Evolutionary conservation across 805 yeast genomes (phyloP).

Genomic region (Ogataea populi-albae): DNA sequence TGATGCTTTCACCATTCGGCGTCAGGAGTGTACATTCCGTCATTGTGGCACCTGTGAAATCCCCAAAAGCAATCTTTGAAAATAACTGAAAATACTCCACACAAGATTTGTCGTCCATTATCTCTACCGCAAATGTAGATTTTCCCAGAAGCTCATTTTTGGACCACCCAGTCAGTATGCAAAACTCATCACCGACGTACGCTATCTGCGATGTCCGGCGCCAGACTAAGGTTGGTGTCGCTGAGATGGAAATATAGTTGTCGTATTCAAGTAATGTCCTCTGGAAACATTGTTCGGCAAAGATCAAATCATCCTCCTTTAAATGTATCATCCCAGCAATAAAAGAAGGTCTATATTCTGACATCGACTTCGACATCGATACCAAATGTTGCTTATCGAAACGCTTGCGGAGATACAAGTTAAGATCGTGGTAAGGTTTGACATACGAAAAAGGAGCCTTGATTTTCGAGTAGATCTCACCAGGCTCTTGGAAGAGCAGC

Average conservation of each 20-base stretch:
- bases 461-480: conserved; percentile 76
- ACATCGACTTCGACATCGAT: conserved; percentile 82
- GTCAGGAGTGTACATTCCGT: conserved; percentile 78
- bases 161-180: conserved; percentile 88
- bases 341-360: conserved; percentile 87
- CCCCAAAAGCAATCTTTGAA: conserved; percentile 84
- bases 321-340: conserved; percentile 88
- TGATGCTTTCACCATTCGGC: conserved; percentile 48
- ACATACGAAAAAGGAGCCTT: conserved; percentile 82
- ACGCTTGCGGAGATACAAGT: conserved; percentile 67
- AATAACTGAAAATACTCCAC: conserved; percentile 85
- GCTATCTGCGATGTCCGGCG: conserved; percentile 93
- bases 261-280: conserved; percentile 87
- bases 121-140: conserved; percentile 71
- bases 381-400: conserved; percentile 64
- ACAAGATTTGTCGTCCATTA: conserved; percentile 84
- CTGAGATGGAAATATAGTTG: conserved; percentile 75
- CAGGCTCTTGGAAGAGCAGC: conserved; percentile 56
- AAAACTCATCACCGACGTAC: conserved; percentile 91
- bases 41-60: conserved; percentile 85
- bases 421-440: conserved; percentile 81
- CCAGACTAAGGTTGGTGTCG: conserved; percentile 96
- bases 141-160: conserved; percentile 63
- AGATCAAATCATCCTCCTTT: conserved; percentile 86
- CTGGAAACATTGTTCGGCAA: conserved; percentile 96